Percentiles rank a stretch among this genome's conserved stretches.
These are phyloP conservation scores for Trichoderma lentiforme DNA, from an alignment of 2,329 filamentous ascomycete species.

Conservation along the genomic window DNA sequence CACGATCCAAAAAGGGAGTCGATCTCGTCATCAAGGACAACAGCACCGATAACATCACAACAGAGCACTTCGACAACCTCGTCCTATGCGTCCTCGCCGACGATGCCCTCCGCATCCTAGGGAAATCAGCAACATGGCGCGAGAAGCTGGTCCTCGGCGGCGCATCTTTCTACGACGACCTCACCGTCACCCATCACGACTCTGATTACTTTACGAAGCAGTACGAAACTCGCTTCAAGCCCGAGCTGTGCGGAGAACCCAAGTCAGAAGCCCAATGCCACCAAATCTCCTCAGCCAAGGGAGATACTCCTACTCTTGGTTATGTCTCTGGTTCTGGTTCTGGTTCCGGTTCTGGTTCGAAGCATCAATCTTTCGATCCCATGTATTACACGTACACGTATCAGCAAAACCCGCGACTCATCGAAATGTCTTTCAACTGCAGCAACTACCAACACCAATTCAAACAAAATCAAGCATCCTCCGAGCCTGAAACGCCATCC, in stretches of 20 bases:
- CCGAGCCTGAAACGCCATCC: conserved; percentile 24
- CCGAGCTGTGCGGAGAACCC: conserved; percentile 48
- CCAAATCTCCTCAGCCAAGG: conserved; percentile 41
- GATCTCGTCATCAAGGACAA: conserved; percentile 51
- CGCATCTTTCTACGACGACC: conserved; percentile 66
- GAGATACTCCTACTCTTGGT: conserved; percentile 32
- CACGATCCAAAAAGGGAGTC: conserved; percentile 50
- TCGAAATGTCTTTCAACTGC: conserved; percentile 72
- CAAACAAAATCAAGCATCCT: conserved; percentile 30
- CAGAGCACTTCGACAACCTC: conserved; percentile 61
- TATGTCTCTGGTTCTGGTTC: neutral
- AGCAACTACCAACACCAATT: conserved; percentile 75
- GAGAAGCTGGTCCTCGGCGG: conserved; percentile 68
- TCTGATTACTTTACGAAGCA: conserved; percentile 62
- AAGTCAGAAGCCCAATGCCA: conserved; percentile 38
- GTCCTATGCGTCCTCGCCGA: conserved; percentile 65
- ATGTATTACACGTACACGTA: conserved; percentile 67
- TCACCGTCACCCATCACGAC: conserved; percentile 68
- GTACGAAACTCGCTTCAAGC: conserved; percentile 61
- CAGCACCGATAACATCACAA: conserved; percentile 46
- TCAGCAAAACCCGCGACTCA: conserved; percentile 50
- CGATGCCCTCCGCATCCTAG: conserved; percentile 59
- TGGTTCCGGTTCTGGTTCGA: conserved; percentile 26
- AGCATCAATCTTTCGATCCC: conserved; percentile 56
- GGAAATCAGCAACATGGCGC: conserved; percentile 53